Conservation (phyloP, 805 yeast genomes). For the Zygoascus biomembranicola region DNA sequence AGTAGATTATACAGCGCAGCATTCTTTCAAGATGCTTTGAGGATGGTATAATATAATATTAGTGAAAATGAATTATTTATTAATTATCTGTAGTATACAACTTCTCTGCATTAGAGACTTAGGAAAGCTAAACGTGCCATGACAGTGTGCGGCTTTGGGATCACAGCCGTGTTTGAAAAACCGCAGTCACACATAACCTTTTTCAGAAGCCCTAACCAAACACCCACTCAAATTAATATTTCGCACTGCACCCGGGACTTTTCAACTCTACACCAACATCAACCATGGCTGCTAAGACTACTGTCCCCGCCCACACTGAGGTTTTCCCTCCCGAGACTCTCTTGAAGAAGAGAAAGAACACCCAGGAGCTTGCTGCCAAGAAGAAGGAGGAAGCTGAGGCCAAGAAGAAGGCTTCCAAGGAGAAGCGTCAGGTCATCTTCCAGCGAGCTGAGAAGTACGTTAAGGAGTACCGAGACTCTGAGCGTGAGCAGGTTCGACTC, state of each 20-base stretch:
- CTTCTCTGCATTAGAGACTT: no score
- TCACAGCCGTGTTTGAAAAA: not conserved
- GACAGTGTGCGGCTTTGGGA: not conserved
- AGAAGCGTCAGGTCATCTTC: slow-evolving; percentile 49
- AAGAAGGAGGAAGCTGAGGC: slow-evolving; percentile 42
- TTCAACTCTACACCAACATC: not conserved
- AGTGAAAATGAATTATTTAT: not conserved
- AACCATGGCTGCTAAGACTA: slow-evolving; percentile 8
- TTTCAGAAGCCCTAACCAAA: not conserved
- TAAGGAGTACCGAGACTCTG: slow-evolving; percentile 88
- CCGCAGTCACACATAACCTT: not conserved
- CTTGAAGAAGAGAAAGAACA: slow-evolving; percentile 52
- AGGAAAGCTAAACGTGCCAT: not conserved
- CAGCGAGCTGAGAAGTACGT: slow-evolving; percentile 96
- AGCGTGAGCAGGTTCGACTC: slow-evolving; percentile 73
- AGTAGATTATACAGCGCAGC: not conserved
- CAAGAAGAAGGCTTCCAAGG: slow-evolving; percentile 25
- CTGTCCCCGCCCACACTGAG: slow-evolving; percentile 22
- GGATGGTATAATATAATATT: not conserved
- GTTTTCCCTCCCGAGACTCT: slow-evolving; percentile 47
- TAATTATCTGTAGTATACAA: not conserved
- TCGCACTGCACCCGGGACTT: no score
- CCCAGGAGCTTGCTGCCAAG: slow-evolving; percentile 48
- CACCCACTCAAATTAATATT: not conserved
- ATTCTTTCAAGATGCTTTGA: not conserved